Base-by-base conservation (phyloP, 306 rosid species). In the Castanea crenata region DNA sequence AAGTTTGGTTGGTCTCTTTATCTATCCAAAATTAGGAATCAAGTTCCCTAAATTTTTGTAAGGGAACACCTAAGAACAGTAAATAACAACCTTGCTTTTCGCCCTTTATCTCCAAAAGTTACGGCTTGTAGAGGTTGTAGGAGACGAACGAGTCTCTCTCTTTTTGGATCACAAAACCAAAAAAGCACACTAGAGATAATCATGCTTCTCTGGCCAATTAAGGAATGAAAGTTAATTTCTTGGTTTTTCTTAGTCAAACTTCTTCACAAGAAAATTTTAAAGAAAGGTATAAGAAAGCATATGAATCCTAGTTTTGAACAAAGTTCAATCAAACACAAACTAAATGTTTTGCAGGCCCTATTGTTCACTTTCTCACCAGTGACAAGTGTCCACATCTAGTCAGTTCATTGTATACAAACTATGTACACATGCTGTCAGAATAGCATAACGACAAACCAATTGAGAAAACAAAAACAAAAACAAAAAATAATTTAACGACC, bases 91-190 rank as follows among this genome's bases (percentile, higher is more conserved):
- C 79, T 82, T 74, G 73, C 80, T 74, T 84, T 84, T 75, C 78
- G 83, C 81, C 46, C 58, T 14, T 59, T 49, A 20, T 76, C 76
- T 80, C 86, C 79, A 83, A 27, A 70, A 79, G 85, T 82, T 78
- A 87, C 80, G 94, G 91, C 51, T 81, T 85, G 64, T 58, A 85
- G 94, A 84, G 63, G 79, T 88, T 84, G 81, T 90, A 85, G 94
- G 92, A 79, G 64, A 81, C 38, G 88, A 89, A 82, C 76, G 78
- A 84, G 82, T 85, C 86, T 65, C 83, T 77, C 74, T 85, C 80
- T 79, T 85, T 74, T 38, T 82, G 79, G 54, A 75, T 31, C 77
- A 80, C 85, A 44, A 57, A 63, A 69, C 73, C 77, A 80, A 68
- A 77, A 84, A 84, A 78, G 76, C 84, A 62, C 52, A 21, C 4